Conservation (phyloP, 495 filamentous ascomycete species). For the Aspergillus sclerotioniger region DNA sequence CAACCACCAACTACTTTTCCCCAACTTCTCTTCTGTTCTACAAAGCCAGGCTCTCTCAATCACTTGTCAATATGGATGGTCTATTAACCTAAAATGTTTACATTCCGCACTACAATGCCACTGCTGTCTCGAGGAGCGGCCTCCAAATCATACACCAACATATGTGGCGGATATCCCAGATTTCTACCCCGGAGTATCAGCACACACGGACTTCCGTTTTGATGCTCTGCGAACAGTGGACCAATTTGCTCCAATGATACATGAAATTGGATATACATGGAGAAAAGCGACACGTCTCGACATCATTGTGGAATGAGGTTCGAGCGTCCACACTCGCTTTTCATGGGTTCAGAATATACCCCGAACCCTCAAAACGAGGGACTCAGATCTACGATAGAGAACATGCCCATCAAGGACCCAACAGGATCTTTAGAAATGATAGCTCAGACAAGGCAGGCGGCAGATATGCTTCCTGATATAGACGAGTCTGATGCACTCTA, state of each 20-base stretch:
- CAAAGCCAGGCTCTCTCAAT: neutral
- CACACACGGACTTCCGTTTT: neutral
- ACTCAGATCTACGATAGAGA: no score
- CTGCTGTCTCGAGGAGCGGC: neutral
- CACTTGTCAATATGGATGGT: neutral
- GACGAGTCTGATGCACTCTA: neutral
- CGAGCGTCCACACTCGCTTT: neutral
- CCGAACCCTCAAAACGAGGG: neutral
- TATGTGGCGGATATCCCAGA: neutral
- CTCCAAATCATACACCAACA: neutral
- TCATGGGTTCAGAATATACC: slow-evolving; percentile 18
- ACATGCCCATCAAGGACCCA: no score
- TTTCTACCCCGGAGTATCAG: neutral
- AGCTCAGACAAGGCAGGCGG: neutral
- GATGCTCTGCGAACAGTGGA: neutral
- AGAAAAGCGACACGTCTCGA: no score
- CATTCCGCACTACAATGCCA: neutral
- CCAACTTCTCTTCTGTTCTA: neutral
- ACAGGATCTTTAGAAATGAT: no score
- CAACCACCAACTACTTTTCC: neutral
- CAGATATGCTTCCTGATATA: neutral
- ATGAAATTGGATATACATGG: neutral
- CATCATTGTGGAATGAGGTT: no score
- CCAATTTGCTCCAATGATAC: neutral
- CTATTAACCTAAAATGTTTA: neutral